These are phyloP conservation scores for Collybia sordida DNA, from an alignment of 768 basidiomycete species.

Conservation along the genomic window DNA sequence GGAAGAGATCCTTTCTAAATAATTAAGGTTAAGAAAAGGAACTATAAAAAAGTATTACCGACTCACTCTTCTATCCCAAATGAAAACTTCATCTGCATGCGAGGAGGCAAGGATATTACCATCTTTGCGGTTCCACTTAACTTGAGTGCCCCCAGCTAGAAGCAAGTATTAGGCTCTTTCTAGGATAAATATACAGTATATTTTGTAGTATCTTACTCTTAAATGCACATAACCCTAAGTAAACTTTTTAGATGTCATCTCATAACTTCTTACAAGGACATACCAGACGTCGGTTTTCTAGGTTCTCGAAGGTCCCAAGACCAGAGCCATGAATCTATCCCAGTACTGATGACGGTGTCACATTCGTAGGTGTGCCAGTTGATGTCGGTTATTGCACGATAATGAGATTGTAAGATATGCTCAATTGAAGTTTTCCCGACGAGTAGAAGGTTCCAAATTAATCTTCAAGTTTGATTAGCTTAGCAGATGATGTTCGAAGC, in stretches of 20 bases:
- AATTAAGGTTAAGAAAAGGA: not conserved
- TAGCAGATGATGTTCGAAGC: not conserved
- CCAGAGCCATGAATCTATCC: conserved; percentile 94
- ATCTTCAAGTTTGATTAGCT: conserved; percentile 32
- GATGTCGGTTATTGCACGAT: conserved; percentile 95
- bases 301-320: conserved; percentile 85
- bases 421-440: conserved; percentile 78
- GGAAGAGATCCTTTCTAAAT: conserved; percentile 86
- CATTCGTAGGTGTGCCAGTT: conserved; percentile 93
- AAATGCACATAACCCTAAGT: conserved; percentile 45
- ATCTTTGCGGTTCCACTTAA: conserved; percentile 95
- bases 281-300: conserved; percentile 74
- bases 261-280: conserved; percentile 18
- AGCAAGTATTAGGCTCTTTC: conserved; percentile 3
- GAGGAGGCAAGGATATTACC: conserved; percentile 86
- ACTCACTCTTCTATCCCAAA: conserved; percentile 93
- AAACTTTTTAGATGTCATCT: conserved; percentile 47
- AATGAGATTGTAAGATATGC: conserved; percentile 84
- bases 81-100: conserved; percentile 80
- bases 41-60: not conserved
- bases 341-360: conserved; percentile 83
- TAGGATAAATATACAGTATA: not conserved
- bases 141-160: conserved; percentile 85
- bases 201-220: conserved; percentile 27
- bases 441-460: conserved; percentile 93